Conservation (phyloP, 176 grass and related monocot species). For the Alloteropsis semialata region DNA sequence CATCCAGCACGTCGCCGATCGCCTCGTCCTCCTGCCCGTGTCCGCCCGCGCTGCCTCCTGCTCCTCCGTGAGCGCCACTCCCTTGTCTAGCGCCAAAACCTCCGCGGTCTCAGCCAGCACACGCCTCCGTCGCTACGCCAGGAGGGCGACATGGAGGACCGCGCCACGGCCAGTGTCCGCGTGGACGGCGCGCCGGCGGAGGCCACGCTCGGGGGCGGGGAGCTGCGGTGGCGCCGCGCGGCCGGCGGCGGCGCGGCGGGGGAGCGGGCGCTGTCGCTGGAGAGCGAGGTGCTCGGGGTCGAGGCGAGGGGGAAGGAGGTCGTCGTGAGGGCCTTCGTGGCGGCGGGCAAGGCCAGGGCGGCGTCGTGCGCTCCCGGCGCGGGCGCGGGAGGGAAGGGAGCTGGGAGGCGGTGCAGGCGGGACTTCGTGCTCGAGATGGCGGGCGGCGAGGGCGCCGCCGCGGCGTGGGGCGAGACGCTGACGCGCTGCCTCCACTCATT, state of each 20-base stretch:
- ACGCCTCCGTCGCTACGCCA: neutral
- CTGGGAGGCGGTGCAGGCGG: conserved; percentile 29
- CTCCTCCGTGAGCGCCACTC: neutral
- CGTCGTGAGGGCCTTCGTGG: conserved; percentile 51
- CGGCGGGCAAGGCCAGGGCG: neutral
- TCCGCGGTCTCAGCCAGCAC: neutral
- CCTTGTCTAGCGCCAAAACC: conserved; percentile 13
- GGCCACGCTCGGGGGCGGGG: conserved; percentile 24
- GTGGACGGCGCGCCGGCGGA: conserved; percentile 46
- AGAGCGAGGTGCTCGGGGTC: conserved; percentile 61
- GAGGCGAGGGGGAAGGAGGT: conserved; percentile 35
- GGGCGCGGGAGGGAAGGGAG: neutral
- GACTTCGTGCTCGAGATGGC: conserved; percentile 67
- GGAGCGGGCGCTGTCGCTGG: conserved; percentile 41
- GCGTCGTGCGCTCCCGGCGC: neutral
- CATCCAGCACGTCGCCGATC: neutral
- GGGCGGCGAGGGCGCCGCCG: conserved; percentile 30
- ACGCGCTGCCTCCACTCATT: conserved; percentile 39
- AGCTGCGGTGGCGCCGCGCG: conserved; percentile 46
- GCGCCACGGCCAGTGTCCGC: conserved; percentile 21
- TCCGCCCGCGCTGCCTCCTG: neutral
- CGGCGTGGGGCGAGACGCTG: conserved; percentile 32
- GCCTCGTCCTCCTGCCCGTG: neutral
- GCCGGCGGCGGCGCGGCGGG: neutral
- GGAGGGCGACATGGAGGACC: neutral